Conservation (phyloP, 345 rosid species). For the Syzygium grande region DNA sequence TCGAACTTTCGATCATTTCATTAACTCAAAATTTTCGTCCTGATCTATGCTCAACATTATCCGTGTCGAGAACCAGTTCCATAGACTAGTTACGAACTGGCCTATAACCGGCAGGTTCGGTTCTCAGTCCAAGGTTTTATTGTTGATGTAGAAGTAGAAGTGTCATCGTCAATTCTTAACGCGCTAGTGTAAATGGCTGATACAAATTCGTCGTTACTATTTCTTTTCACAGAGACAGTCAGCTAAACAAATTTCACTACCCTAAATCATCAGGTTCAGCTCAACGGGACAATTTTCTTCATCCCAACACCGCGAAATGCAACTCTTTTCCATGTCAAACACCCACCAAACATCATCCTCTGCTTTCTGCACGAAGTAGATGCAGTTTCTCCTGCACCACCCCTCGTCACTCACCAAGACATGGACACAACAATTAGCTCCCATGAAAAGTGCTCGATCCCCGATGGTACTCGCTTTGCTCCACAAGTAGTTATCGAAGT, state of each 20-base stretch:
- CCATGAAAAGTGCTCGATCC: slow-evolving; percentile 9
- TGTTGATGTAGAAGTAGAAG: background rate
- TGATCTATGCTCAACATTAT: background rate
- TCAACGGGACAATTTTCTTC: background rate
- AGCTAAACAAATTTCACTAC: background rate
- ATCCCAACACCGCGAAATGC: background rate
- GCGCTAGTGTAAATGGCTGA: background rate
- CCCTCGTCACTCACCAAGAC: slow-evolving; percentile 8
- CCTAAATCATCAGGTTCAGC: background rate
- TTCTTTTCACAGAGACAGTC: background rate
- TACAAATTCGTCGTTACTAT: background rate
- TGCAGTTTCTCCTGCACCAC: slow-evolving; percentile 5
- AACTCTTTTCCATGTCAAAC: background rate
- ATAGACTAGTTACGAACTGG: background rate
- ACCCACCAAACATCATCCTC: background rate
- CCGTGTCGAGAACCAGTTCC: background rate
- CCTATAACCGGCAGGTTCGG: background rate
- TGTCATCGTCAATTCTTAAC: background rate
- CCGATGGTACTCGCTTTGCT: slow-evolving; percentile 4
- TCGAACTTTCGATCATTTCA: background rate
- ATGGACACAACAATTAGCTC: slow-evolving; percentile 14
- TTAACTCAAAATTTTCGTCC: background rate
- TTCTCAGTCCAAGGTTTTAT: background rate
- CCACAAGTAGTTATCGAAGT: slow-evolving; percentile 2
- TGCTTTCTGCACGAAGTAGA: background rate